Base-by-base conservation (phyloP, 441 rosid species). In the Theobroma grandiflorum region DNA sequence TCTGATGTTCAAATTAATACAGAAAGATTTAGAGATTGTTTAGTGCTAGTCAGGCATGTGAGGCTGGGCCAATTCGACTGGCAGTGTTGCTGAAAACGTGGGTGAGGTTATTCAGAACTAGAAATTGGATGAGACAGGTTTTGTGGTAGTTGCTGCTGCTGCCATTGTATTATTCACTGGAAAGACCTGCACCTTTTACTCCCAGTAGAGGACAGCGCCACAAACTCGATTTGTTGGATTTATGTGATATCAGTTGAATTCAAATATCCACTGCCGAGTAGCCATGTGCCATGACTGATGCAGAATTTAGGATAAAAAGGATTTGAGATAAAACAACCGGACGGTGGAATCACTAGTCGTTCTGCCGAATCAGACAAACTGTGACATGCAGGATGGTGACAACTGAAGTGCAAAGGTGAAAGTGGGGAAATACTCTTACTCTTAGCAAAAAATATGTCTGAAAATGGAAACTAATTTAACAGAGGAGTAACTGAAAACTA, bases 141-240 rank as follows among this genome's bases (percentile, higher is more conserved):
- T 57, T 37, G 20, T 73, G 55, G 26, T 37, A 55, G 45, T 73
- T 38, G 63, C 4, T 55, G 76, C 37, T 49, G 53, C 35, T 26
- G 59, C 65, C 52, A 16, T 79, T 59, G 55, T 67, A 52, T 68
- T 55, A 73, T 73, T 73, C 40, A 9, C 16, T 50, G 38, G 72
- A 52, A 80, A 14, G 22, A 22, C 45, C 10, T 43, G 58, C 52
- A 66, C 42, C 18, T 22, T 37, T 53, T 72, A 53, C 55, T 50
- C 33, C 76, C 81, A 74, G 72, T 59, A 55, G 64, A 64, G 42
- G 59, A 83, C 85, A 72, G 16, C 42, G 57, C 61, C 52, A 62
- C 53, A 74, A 78, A 64, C 77, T 64, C 77, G 20, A 20, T 38
- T 15, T 50, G 52, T 79, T 71, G 81, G 81, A 79, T 71, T 59